Conservation (phyloP, 441 rosid species). For the Hypseocharis bilobata region DNA sequence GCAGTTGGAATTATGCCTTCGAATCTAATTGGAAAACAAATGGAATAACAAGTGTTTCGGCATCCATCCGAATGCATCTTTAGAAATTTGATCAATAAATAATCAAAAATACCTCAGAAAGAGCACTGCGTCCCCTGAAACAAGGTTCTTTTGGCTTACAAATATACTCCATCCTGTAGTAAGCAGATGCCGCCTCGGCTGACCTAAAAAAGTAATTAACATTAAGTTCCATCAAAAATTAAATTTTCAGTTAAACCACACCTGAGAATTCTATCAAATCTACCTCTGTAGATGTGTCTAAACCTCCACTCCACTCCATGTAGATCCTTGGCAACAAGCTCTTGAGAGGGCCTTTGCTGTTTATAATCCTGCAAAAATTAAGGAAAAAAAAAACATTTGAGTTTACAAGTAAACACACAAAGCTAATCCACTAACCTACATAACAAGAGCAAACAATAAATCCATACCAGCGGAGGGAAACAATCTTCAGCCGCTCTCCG, state of each 20-base stretch:
- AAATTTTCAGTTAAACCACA: conserved; percentile 10
- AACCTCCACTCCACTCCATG: conserved; percentile 92
- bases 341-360: conserved; percentile 89
- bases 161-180: conserved; percentile 94
- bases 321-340: conserved; percentile 80
- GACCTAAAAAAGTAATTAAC: conserved; percentile 43
- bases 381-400: not conserved
- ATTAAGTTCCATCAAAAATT: conserved; percentile 5
- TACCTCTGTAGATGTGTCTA: conserved; percentile 91
- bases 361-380: conserved; percentile 57
- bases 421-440: conserved; percentile 5
- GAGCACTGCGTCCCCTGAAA: conserved; percentile 84
- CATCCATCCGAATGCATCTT: not conserved
- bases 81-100: not conserved
- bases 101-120: conserved; percentile 55
- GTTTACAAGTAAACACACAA: not conserved
- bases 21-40: not conserved
- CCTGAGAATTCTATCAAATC: conserved; percentile 2
- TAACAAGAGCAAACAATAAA: conserved; percentile 8
- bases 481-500: conserved; percentile 89
- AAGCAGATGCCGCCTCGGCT: conserved; percentile 94
- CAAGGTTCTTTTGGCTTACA: conserved; percentile 82
- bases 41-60: not conserved
- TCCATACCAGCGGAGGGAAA: conserved; percentile 64
- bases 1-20: not conserved